Evolutionary conservation across 2,329 filamentous ascomycete species (phyloP), one percentile per base, ranked within the genome.

Genomic region (Akanthomyces dipterigenus): DNA sequence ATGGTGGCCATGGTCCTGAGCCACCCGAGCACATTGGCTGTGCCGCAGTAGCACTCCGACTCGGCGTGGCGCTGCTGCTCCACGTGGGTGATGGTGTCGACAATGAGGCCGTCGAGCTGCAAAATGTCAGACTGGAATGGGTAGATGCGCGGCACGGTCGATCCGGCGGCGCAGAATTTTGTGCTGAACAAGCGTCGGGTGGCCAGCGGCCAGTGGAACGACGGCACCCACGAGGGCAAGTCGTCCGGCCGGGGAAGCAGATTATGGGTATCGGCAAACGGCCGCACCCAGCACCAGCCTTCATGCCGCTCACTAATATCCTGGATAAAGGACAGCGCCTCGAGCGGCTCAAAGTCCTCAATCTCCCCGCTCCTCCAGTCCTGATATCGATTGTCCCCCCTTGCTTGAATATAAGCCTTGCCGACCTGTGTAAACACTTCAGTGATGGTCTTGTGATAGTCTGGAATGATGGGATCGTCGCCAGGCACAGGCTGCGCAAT

Each of bases 211-310:
- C 63, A 46, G 26, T 63, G 43, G 7, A 55, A 62, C 1, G 63
- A 57, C 8, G 62, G 63, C 8, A 65, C 63, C 63, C 63, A 65
- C 14, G 60, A 57, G 0, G 57, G 51, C 20, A 63, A 38, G 24
- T 56, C 42, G 3, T 31, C 34, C 4, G 45, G 48, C 12, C 51
- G 49, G 6, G 57, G 57, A n/a, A 53, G 57, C 20, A 60, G 20
- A 2, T 60, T 43, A 16, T 60, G 57, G n/a, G 49, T 54, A 14
- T 60, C 57, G 49, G 57, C 49, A 38, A 60, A 60, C 18, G 57
- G 57, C 20, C 57, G 57, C 26, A 60, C 22, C 57, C 57, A 60
- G 28, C 57, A 60, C 48, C 49, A 60, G 24, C 57, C 57, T 5
- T 54, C 38, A 9, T 60, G 57, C 5, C 20, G 34, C 34, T 50